Conservation (phyloP, 176 grass and related monocot genomes). For the Avena sativa region DNA sequence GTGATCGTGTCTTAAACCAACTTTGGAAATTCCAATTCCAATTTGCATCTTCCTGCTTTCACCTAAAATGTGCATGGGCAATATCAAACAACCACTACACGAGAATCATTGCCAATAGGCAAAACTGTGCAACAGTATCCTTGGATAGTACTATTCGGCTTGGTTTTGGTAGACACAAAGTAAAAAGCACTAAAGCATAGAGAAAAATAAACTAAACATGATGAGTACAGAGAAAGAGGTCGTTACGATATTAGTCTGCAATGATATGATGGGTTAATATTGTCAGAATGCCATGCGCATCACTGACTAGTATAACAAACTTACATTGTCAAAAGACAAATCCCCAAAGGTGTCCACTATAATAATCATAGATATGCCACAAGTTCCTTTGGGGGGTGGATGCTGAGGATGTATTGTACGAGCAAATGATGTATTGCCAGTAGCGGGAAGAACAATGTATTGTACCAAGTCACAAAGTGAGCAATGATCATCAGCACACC, state of each 20-base stretch:
- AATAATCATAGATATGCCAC: conserved; percentile 28
- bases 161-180: neutral
- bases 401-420: conserved; percentile 17
- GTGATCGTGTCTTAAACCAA: neutral
- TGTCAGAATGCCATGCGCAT: conserved; percentile 10
- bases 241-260: neutral
- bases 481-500: conserved; percentile 43
- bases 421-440: conserved; percentile 21
- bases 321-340: conserved; percentile 38
- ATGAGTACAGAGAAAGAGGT: neutral
- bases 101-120: neutral
- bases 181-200: neutral
- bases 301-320: conserved; percentile 32
- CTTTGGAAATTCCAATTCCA: neutral
- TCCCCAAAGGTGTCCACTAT: conserved; percentile 32
- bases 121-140: neutral
- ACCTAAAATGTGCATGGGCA: neutral
- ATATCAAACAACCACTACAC: neutral
- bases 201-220: conserved; percentile 6
- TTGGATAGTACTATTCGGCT: neutral
- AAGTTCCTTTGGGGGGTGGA: neutral
- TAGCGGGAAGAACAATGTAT: conserved; percentile 30
- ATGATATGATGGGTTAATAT: neutral
- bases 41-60: neutral
- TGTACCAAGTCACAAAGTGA: conserved; percentile 38